Percentiles rank a stretch among this genome's conserved stretches.
phyloP scores from a whole-genome alignment of 2,329 filamentous ascomycete genomes.

The Pseudohalonectria lignicola region DNA sequence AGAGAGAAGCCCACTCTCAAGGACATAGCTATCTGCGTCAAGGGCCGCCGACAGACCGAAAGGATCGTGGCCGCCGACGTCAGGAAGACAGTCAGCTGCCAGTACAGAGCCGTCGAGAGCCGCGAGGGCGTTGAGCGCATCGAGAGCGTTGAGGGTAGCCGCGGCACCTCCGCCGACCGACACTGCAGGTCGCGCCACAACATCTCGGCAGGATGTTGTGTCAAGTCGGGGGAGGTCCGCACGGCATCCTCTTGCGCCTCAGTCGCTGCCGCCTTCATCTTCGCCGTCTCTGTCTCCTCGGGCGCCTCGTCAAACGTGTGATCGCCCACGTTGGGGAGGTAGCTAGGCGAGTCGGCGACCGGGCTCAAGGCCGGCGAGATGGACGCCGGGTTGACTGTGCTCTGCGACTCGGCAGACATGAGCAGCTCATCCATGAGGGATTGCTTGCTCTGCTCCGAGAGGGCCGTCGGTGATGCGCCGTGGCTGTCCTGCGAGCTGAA shows the following conservation, averaged over 20 bases:
- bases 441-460: conserved; percentile 6
- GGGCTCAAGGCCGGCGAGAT: conserved; percentile 47
- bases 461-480: conserved; percentile 11
- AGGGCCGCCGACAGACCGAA: conserved; percentile 56
- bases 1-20: conserved; percentile 69
- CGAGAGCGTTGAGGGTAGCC: conserved; percentile 19
- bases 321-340: too few relatives aligned
- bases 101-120: conserved; percentile 27
- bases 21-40: conserved; percentile 65
- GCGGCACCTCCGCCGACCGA: conserved; percentile 66
- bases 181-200: conserved; percentile 99
- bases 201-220: conserved; percentile 99
- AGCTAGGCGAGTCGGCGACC: too few relatives aligned
- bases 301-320: too few relatives aligned
- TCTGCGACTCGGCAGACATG: conserved; percentile 21
- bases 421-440: conserved; percentile 30
- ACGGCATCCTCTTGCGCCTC: conserved; percentile 13
- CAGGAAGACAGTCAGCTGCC: conserved; percentile 49
- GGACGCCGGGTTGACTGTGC: conserved; percentile 50
- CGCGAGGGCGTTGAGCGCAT: conserved; percentile 6
- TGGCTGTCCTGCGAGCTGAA: conserved; percentile 37
- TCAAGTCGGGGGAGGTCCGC: conserved; percentile 62
- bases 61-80: conserved; percentile 59
- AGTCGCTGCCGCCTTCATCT: conserved; percentile 12
- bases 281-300: conserved; percentile 14